Base-by-base conservation (phyloP, 306 rosid genomes). In the Prunus mira region DNA sequence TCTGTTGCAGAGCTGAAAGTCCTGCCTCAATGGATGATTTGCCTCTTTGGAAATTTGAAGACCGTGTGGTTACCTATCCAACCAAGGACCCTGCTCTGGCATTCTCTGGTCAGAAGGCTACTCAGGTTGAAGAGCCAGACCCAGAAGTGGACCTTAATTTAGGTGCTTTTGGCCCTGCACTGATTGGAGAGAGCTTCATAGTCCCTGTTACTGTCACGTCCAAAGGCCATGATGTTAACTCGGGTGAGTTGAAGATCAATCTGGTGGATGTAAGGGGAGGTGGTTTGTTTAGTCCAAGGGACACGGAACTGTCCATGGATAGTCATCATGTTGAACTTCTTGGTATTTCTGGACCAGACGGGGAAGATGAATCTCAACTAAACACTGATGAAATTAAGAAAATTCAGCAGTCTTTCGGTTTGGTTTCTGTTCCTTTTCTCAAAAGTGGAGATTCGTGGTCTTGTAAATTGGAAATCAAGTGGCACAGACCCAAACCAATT, bases 1-100 rank as follows among this genome's bases (percentile, higher is more conserved):
- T 95, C 80, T 89, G 97, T 87, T 89, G 99, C 85, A 89, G 91
- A 83, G 97, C 97, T 66, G 99, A 92, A 82, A 95, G 97, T 76
- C 99, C 99, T 38, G 96, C 93, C 73, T 92, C 99, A 38, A 86
- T 92, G 90, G 89, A 88, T 82, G 90, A 85, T 78, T 86, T 95
- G 85, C 93, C 97, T 71, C 87, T 90, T 67, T 89, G 96, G 96
- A 90, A 89, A 79, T 84, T 78, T 69, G 97, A 86, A 87, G 96
- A 90, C 74, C 82, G 81, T 55, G 78, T 84, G 71, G 89, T 83
- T 78, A 72, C 84, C 55, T 86, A 83, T 80, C 96, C 99, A 62
- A 88, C 91, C 60, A 95, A 95, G 83, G 99, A 95, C 79, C 92
- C 93, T 50, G 77, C 84, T 76, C 91, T 95, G 72, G 96, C 97